Base-by-base conservation (phyloP, 75 land plant genomes). In the Pinus albicaulis region DNA sequence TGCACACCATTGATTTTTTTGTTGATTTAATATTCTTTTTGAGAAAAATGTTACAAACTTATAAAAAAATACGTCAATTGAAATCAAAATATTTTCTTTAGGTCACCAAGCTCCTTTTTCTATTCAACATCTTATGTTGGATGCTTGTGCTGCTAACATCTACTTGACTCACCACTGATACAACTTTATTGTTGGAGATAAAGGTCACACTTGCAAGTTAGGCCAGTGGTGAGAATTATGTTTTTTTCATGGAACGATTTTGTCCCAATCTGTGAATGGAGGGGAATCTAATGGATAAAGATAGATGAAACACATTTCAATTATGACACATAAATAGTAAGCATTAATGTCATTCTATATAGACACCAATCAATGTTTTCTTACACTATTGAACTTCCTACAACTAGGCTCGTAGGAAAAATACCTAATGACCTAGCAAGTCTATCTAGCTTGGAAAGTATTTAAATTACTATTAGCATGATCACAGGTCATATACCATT, bases 241-340 rank as follows among this genome's bases (percentile, higher is more conserved):
- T n/a, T n/a, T n/a, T n/a, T n/a, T n/a, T n/a, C n/a, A n/a, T 92
- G 95, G 95, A 90, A 90, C 76, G 12, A 59, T 7, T 82, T 89
- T 34, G 26, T 56, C 17, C 91, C 95, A 12, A 74, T 93, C 44
- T 93, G 93, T 76, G 80, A 73, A 34, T 93, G 95, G 93, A 73
- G 87, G 44, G 89, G 90, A 65, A 76, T 91, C 63, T 81, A 76
- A 53, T 93, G 91, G 93, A 71, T 57, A 57, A 76, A 77, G 81
- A 4, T 79, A 57, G 74, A 82, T 71, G 87, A 83, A 26, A 13
- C 86, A 36, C 48, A 71, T 20, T 81, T 90, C 17, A 22, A 38
- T 65, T 93, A 89, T 76, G 72, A 26, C 28, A 72, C 84, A 31
- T 79, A 81, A 5, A 59, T 83, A 38, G 66, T 74, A 56, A 78